phyloP scores from a whole-genome alignment of 805 yeast species.

The Debaryomyces prosopidis region DNA sequence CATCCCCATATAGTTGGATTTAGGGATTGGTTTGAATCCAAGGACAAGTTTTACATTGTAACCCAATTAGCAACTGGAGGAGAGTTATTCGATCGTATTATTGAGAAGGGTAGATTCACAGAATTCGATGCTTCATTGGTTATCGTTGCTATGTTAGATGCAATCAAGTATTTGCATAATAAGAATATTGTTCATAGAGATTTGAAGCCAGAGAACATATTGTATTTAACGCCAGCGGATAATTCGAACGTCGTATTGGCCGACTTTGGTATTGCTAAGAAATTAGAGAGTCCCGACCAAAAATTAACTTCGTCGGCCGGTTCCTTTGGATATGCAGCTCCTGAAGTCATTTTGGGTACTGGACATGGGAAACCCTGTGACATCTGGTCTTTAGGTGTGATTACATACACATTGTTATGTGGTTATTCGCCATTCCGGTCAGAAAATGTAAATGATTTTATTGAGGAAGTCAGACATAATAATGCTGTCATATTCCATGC shows the following conservation, averaged over 20 bases:
- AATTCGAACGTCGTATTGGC: conserved; percentile 82
- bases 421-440: conserved; percentile 93
- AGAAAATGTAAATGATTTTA: conserved; percentile 77
- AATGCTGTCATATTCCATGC: conserved; percentile 84
- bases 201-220: conserved; percentile 89
- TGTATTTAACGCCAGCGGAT: conserved; percentile 57
- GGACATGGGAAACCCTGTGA: conserved; percentile 98
- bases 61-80: conserved; percentile 97
- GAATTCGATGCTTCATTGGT: conserved; percentile 84
- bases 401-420: conserved; percentile 83
- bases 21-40: conserved; percentile 90
- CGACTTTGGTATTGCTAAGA: conserved; percentile 94
- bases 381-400: conserved; percentile 93
- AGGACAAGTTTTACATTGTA: conserved; percentile 88
- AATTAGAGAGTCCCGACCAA: conserved; percentile 59
- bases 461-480: conserved; percentile 71
- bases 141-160: conserved; percentile 71
- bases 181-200: conserved; percentile 88
- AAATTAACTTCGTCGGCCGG: conserved; percentile 77
- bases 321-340: conserved; percentile 95
- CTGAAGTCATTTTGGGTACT: conserved; percentile 76
- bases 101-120: conserved; percentile 78
- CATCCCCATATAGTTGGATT: conserved; percentile 91
- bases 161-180: conserved; percentile 75
- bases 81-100: conserved; percentile 86